These are phyloP conservation scores for Tetratostichococcus sp. DNA, from an alignment of 139 green algal genomes.

Conservation along the genomic window DNA sequence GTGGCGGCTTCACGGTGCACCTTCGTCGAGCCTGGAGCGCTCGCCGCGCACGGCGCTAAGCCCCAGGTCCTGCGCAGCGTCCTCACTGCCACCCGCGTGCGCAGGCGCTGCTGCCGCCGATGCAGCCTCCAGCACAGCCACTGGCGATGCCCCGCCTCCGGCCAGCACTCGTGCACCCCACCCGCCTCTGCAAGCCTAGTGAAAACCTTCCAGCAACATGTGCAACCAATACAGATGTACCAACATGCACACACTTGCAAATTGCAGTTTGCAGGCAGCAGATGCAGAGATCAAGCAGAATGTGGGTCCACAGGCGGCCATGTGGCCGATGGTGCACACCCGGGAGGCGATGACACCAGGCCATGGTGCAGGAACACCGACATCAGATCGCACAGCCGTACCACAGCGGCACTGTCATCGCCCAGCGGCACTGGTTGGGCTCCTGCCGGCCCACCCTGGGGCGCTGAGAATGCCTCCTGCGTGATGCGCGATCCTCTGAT, in stretches of 20 bases:
- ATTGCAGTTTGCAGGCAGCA: no score
- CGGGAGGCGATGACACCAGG: neutral
- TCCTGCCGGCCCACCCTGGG: neutral
- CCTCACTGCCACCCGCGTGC: no score
- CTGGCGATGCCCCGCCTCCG: no score
- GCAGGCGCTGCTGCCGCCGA: neutral
- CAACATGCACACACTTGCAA: no score
- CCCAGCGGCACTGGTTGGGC: neutral
- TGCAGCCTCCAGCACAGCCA: neutral
- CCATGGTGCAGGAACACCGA: neutral
- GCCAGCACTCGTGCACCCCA: neutral
- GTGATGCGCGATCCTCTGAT: no score
- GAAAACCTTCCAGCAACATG: neutral
- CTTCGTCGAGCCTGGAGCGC: neutral
- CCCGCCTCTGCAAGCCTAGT: neutral
- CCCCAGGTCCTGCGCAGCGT: neutral
- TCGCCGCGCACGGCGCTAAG: neutral
- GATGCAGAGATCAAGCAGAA: no score
- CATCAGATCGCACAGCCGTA: neutral
- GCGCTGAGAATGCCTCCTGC: neutral
- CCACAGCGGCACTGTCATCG: neutral
- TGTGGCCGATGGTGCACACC: neutral
- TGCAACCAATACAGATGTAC: no score
- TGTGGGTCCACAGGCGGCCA: no score
- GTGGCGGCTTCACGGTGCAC: neutral